Evolutionary conservation across 2,329 filamentous ascomycete species (phyloP).

Genomic region (Diaporthe destruens): DNA sequence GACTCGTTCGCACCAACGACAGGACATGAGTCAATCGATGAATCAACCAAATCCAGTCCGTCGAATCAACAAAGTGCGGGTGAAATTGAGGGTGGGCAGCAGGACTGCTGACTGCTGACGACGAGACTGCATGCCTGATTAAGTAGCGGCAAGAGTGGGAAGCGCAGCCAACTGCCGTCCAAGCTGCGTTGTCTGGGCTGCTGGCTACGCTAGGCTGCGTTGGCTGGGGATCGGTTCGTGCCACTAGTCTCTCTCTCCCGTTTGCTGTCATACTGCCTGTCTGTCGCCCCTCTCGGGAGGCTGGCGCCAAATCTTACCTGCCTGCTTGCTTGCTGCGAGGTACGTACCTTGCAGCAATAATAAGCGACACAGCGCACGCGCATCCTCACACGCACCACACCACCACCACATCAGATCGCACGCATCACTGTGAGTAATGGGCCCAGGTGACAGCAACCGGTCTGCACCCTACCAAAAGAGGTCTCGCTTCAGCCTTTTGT

Average conservation of each 20-base stretch:
- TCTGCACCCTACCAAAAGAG: conserved; percentile 20
- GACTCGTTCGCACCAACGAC: neutral
- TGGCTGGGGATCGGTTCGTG: neutral
- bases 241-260: conserved; percentile 12
- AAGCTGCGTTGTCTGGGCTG: conserved; percentile 1
- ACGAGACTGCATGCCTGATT: conserved; percentile 5
- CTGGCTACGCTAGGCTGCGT: too few relatives aligned
- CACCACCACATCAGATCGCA: too few relatives aligned
- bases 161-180: conserved; percentile 15
- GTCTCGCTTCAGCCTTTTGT: conserved; percentile 1
- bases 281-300: neutral
- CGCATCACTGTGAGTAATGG: conserved; percentile 2
- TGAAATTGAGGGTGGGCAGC: neutral
- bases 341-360: neutral
- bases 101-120: conserved; percentile 19
- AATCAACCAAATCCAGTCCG: neutral
- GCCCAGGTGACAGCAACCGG: conserved; percentile 29
- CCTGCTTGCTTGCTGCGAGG: neutral
- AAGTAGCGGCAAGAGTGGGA: neutral
- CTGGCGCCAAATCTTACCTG: neutral
- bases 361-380: neutral
- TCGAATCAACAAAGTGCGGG: neutral
- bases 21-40: conserved; percentile 5
- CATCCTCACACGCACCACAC: neutral
- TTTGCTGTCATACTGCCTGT: conserved; percentile 18